Conservation (phyloP, 805 yeast species). For the Priceomyces fermenticarens region DNA sequence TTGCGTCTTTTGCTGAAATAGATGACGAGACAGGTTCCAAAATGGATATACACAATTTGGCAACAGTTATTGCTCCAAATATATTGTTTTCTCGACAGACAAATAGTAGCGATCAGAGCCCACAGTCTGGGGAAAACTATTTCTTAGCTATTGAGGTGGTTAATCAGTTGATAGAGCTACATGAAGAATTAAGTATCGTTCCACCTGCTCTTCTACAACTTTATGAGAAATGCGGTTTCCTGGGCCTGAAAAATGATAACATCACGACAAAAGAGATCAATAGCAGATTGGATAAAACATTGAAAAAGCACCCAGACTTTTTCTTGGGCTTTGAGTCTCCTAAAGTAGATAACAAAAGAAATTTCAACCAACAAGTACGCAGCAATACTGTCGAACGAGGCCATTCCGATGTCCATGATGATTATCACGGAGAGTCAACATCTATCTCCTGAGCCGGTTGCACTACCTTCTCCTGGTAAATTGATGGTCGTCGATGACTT, state of each 20-base stretch:
- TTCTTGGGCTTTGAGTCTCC: constrained; percentile 18
- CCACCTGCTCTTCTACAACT: constrained; percentile 63
- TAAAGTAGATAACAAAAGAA: constrained; percentile 3
- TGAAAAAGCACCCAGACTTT: constrained; percentile 29
- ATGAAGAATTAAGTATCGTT: constrained; percentile 73
- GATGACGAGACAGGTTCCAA: constrained; percentile 85
- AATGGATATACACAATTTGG: constrained; percentile 93
- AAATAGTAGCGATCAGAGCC: constrained; percentile 17
- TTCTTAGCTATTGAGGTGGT: constrained; percentile 90
- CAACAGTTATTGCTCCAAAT: constrained; percentile 94
- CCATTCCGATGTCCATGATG: constrained; percentile 23
- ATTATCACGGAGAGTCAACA: constrained; percentile 30
- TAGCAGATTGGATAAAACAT: constrained; percentile 27
- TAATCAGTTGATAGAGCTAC: constrained; percentile 74
- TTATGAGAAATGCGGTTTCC: constrained; percentile 45
- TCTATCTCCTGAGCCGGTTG: constrained; percentile 7
- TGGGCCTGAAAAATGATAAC: constrained; percentile 13
- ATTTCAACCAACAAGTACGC: constrained; percentile 24
- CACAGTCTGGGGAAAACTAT: constrained; percentile 61
- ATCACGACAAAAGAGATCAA: constrained; percentile 35
- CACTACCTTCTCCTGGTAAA: too few relatives aligned
- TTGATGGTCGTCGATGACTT: too few relatives aligned
- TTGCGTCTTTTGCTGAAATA: constrained; percentile 89
- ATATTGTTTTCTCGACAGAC: constrained; percentile 61
- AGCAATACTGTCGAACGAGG: constrained; percentile 30